Conservation (phyloP, 208 protist genomes). For the Borovskyia barvae region DNA sequence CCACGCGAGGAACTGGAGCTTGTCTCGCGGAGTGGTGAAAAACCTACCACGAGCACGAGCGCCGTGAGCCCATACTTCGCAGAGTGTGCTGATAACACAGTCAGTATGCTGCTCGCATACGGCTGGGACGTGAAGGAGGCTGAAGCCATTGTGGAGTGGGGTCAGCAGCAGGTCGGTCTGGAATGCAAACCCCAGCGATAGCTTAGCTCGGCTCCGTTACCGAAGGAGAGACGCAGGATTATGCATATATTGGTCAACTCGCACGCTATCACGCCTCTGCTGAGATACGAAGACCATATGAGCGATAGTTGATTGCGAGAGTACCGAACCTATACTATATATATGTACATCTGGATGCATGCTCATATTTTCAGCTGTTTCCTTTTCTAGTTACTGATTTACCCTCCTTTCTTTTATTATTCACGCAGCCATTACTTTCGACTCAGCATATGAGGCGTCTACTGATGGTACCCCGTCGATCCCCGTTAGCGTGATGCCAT, state of each 20-base stretch:
- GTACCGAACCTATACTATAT: too few species aligned
- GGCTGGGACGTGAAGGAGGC: constrained; percentile 81
- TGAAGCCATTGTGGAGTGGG: constrained; percentile 66
- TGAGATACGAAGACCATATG: too few species aligned
- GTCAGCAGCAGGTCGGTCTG: constrained; percentile 53
- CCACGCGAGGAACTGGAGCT: constrained; percentile 68
- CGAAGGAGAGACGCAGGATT: too few species aligned
- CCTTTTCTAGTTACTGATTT: neutral
- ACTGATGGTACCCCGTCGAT: neutral
- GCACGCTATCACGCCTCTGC: too few species aligned
- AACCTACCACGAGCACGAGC: constrained; percentile 4
- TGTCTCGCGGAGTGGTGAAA: constrained; percentile 27
- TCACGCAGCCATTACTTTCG: too few species aligned
- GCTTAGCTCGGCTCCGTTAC: too few species aligned
- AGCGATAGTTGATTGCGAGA: too few species aligned
- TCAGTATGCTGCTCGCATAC: constrained; percentile 54
- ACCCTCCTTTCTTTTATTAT: too few species aligned
- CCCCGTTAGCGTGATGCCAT: too few species aligned
- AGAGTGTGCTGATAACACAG: constrained; percentile 76
- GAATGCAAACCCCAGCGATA: too few species aligned
- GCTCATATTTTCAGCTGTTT: neutral
- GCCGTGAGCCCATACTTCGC: constrained; percentile 83
- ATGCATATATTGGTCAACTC: too few species aligned
- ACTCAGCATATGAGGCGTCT: neutral
- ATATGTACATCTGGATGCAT: neutral